These are phyloP conservation scores for Ophiostoma australiae DNA, from an alignment of 2,329 filamentous ascomycete species.

Conservation along the genomic window DNA sequence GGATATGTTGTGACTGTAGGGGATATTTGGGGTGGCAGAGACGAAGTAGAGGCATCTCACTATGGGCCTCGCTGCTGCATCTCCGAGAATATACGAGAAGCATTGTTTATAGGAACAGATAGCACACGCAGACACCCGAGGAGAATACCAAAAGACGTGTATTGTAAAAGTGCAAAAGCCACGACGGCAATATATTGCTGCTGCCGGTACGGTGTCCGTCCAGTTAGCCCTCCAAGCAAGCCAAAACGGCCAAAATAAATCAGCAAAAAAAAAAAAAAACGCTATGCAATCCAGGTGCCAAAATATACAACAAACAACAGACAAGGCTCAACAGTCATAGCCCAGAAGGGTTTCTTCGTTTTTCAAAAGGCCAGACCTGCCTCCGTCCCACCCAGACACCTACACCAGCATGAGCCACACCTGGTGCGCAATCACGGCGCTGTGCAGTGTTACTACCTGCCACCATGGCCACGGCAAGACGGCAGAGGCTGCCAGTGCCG, in stretches of 20 bases:
- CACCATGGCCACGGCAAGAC: constrained; percentile 24
- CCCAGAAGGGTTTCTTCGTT: neutral
- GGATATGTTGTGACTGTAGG: too few relatives aligned
- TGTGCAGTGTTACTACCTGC: constrained; percentile 27
- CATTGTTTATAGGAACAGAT: neutral
- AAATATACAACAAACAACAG: neutral
- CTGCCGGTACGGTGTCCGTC: neutral
- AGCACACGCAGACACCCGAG: neutral
- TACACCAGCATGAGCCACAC: constrained; percentile 19
- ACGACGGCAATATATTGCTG: neutral
- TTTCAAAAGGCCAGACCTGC: neutral
- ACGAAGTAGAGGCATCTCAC: too few relatives aligned
- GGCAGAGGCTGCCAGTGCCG: neutral
- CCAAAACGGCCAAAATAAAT: neutral
- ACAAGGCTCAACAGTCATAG: neutral
- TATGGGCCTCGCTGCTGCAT: too few relatives aligned
- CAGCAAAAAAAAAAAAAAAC: neutral
- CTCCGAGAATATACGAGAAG: too few relatives aligned
- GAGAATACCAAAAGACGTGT: neutral
- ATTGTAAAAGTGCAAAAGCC: neutral
- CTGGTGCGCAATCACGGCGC: constrained; percentile 22
- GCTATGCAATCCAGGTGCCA: neutral
- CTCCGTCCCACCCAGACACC: neutral
- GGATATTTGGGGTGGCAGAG: too few relatives aligned
- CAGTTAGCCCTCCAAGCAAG: neutral